Conservation (phyloP, 2,329 filamentous ascomycete species). For the Stagonosporopsis tanaceti region DNA sequence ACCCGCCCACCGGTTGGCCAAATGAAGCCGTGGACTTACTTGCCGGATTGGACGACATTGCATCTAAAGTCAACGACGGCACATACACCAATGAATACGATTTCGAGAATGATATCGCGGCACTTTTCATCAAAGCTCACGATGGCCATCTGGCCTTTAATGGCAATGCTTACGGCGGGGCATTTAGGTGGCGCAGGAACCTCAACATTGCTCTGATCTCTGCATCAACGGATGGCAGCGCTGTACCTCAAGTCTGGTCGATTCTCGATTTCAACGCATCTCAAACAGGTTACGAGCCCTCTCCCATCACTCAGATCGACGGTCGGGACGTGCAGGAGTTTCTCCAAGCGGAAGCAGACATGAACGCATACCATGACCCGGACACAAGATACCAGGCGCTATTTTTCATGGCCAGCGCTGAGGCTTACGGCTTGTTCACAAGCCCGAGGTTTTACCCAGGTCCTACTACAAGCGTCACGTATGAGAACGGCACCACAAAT, state of each 20-base stretch:
- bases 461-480: constrained; percentile 39
- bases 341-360: constrained; percentile 42
- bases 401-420: constrained; percentile 47
- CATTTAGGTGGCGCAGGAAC: constrained; percentile 46
- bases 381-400: constrained; percentile 53
- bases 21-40: constrained; percentile 52
- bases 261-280: constrained; percentile 44
- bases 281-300: constrained; percentile 33
- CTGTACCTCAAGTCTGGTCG: constrained; percentile 42
- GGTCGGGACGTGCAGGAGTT: constrained; percentile 47
- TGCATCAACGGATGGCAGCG: constrained; percentile 41
- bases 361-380: constrained; percentile 50
- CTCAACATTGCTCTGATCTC: constrained; percentile 42
- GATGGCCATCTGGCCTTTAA: constrained; percentile 50
- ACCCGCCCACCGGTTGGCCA: constrained; percentile 47
- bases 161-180: constrained; percentile 46
- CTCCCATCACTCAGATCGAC: constrained; percentile 50
- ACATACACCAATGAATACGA: constrained; percentile 53
- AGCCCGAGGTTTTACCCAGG: constrained; percentile 47
- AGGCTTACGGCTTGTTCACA: constrained; percentile 41
- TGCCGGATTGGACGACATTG: constrained; percentile 48
- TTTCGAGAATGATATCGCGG: constrained; percentile 50
- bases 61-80: constrained; percentile 38
- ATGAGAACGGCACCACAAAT: constrained; percentile 47
- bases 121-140: constrained; percentile 42